Base-by-base conservation (phyloP, 257 asterid genomes). In the Solanum sejunctum region DNA sequence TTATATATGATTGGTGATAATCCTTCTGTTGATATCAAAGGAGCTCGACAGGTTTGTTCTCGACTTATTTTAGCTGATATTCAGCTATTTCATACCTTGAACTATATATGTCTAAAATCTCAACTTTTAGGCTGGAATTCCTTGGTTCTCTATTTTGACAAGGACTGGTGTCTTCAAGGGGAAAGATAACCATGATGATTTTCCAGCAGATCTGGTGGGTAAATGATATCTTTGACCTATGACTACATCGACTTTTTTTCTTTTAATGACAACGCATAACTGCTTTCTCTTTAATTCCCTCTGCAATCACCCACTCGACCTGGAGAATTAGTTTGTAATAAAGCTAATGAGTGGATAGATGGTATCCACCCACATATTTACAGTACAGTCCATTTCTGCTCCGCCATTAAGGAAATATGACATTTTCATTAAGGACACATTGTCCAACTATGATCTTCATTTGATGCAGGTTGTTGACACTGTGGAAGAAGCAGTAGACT, bases 1-100 rank as follows among this genome's bases (percentile, higher is more conserved):
- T 83, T 96, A 10, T 96, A 96, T 86, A 95, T 96, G 98, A 86
- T 96, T 12, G 99, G 99, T 54, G 98, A 96, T 86, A 96, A 96
- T 86, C 99, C 98, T 8, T 78, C 90, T 1, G 93, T 96, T 4
- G 99, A 96, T 89, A 93, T 96, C 67, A 91, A 87, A 52, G 99
- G 99, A 85, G 98, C 98, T 79, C 87, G 86, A 36, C 93, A 93
- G 99, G 98, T 96, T 75, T 71, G 84, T 77, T 89, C 87, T 58
- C 51, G 41, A 67, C 39, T 36, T 78, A 52, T 15, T 69, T 67
- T 23, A 36, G 17, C 78, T 70, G 47, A 13, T 69, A 86, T 60
- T 51, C 77, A 71, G 82, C 47, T 81, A 55, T 60, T 26, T 39
- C 64, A 85, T 39, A 7, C 32, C n/a, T 47, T 64, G 23, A 39